Evolutionary conservation across 257 asterid genomes (phyloP).

Genomic region (Solanum etuberosum): DNA sequence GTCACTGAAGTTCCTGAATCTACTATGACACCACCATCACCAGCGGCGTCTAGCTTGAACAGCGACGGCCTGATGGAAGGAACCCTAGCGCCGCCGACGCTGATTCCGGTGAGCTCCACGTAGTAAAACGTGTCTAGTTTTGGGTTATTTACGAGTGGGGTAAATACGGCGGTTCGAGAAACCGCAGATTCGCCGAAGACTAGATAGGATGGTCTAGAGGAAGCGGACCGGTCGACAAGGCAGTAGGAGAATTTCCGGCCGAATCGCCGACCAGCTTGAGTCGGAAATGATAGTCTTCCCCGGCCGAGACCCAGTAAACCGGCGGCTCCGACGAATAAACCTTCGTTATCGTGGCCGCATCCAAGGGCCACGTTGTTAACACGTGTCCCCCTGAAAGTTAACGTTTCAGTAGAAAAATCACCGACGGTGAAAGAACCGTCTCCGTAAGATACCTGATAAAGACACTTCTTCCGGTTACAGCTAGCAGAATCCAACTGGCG

Average conservation of each 20-base stretch:
- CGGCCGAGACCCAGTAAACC: conserved; percentile 85
- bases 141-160: conserved; percentile 52
- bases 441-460: conserved; percentile 78
- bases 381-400: conserved; percentile 45
- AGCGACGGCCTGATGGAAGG: conserved; percentile 33
- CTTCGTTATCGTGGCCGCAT: conserved; percentile 87
- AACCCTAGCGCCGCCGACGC: conserved; percentile 67
- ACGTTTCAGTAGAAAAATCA: conserved; percentile 78
- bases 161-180: conserved; percentile 45
- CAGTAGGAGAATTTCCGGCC: conserved; percentile 71
- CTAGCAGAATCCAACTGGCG: conserved; percentile 52
- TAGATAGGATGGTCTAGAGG: conserved; percentile 48
- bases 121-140: conserved; percentile 76
- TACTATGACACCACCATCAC: conserved; percentile 71
- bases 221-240: conserved; percentile 59
- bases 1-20: conserved; percentile 93
- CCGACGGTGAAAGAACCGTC: conserved; percentile 83
- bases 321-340: conserved; percentile 76
- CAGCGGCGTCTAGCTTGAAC: conserved; percentile 44
- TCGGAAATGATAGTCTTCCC: conserved; percentile 62
- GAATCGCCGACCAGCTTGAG: conserved; percentile 50
- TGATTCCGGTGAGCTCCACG: conserved; percentile 55
- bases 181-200: conserved; percentile 63
- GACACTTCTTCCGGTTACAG: conserved; percentile 57
- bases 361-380: conserved; percentile 53